Conservation (phyloP, 345 rosid genomes). For the Salix dunnii region DNA sequence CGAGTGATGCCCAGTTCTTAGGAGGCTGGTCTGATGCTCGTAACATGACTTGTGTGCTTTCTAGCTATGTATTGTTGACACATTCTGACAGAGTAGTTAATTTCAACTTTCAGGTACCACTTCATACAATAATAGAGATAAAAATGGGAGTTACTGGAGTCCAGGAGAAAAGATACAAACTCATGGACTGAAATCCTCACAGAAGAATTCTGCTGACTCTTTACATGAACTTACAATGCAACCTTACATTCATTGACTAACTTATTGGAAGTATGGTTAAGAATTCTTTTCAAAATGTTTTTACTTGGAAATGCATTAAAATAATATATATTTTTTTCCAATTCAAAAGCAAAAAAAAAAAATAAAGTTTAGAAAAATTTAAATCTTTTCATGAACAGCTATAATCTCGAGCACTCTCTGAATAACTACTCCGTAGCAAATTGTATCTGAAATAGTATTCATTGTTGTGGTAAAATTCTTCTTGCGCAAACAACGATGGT, state of each 20-base stretch:
- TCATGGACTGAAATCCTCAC: constrained; percentile 65
- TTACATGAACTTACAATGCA: neutral
- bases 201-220: neutral
- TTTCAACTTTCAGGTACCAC: constrained; percentile 70
- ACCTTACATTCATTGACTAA: neutral
- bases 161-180: constrained; percentile 96
- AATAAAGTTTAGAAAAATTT: no score
- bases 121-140: constrained; percentile 97
- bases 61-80: neutral
- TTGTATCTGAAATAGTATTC: neutral
- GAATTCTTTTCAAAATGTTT: no score
- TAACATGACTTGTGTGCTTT: neutral
- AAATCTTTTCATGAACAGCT: no score
- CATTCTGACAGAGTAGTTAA: neutral
- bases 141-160: constrained; percentile 99
- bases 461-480: neutral
- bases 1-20: neutral
- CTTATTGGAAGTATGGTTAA: no score
- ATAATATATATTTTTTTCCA: no score
- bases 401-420: no score
- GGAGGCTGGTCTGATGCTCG: neutral
- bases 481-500: neutral
- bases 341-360: no score
- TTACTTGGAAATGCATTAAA: no score
- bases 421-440: no score